Percentiles rank a stretch among this genome's conserved stretches.
These are phyloP conservation scores for Aspergillus hiratsukae DNA, from an alignment of 2,329 filamentous ascomycete species.

Conservation along the genomic window DNA sequence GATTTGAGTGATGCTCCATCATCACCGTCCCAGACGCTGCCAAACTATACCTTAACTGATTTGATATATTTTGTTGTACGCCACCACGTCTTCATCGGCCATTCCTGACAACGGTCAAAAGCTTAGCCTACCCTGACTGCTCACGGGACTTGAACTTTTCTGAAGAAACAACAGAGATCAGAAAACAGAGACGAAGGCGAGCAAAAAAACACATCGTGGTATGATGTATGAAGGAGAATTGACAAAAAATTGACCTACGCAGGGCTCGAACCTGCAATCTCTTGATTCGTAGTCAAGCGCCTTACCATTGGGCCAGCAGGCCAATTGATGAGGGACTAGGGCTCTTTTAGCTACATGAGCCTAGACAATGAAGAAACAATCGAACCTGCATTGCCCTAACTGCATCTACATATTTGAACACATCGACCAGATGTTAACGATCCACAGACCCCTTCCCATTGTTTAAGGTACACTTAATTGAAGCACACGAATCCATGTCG, in stretches of 20 bases:
- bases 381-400: background rate
- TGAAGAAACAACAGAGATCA: background rate
- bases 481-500: background rate
- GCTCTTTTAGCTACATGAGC: background rate
- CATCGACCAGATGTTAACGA: background rate
- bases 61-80: too few relatives aligned
- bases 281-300: slow-evolving; percentile 34
- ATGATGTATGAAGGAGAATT: too few relatives aligned
- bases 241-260: slow-evolving; percentile 27
- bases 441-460: background rate
- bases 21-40: too few relatives aligned
- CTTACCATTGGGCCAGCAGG: slow-evolving; percentile 21
- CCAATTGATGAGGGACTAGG: background rate
- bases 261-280: slow-evolving; percentile 47
- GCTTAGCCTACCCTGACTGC: background rate
- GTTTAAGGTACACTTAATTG: background rate
- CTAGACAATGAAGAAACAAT: background rate
- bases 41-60: too few relatives aligned
- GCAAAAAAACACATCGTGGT: too few relatives aligned
- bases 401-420: background rate
- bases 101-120: background rate
- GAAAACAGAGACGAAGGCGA: background rate
- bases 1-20: too few relatives aligned
- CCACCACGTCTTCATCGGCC: too few relatives aligned
- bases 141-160: background rate